These are phyloP conservation scores for Aspergillus cejpii DNA, from an alignment of 2,329 filamentous ascomycete genomes.

Conservation along the genomic window DNA sequence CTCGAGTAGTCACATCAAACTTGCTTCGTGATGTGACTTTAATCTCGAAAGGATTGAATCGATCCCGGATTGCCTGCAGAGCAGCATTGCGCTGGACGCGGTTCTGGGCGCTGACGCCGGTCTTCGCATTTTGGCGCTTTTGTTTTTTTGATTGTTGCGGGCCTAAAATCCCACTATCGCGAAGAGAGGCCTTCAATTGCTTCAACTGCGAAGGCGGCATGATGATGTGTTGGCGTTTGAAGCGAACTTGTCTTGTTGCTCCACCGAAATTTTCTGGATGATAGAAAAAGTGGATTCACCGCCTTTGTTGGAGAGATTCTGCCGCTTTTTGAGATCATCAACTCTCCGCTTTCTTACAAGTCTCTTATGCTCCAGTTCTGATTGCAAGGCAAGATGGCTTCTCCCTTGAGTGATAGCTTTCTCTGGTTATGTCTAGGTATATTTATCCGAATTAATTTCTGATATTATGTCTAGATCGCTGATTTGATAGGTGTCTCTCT, in stretches of 20 bases:
- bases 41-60: constrained; percentile 97
- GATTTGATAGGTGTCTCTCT: constrained; percentile 32
- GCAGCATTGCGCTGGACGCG: constrained; percentile 69
- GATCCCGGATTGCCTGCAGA: constrained; percentile 79
- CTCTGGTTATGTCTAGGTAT: constrained; percentile 38
- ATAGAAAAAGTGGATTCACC: constrained; percentile 32
- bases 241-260: constrained; percentile 16
- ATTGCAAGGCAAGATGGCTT: constrained; percentile 26
- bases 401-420: constrained; percentile 32
- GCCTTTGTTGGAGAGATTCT: constrained; percentile 28
- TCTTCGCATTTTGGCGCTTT: constrained; percentile 65
- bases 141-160: constrained; percentile 95
- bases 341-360: constrained; percentile 9
- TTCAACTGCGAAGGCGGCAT: constrained; percentile 98
- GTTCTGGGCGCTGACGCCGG: constrained; percentile 62
- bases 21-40: constrained; percentile 74
- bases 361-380: constrained; percentile 1
- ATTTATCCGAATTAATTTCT: neutral
- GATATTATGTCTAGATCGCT: neutral
- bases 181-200: constrained; percentile 82
- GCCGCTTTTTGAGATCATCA: constrained; percentile 22
- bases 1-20: constrained; percentile 71
- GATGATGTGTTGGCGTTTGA: constrained; percentile 21
- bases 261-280: constrained; percentile 23
- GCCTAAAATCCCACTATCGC: constrained; percentile 81